A percentile compares a stretch with the other conserved stretches of the same genome.
Evolutionary conservation across 345 rosid genomes (phyloP).

Genomic region (Corchorus olitorius): DNA sequence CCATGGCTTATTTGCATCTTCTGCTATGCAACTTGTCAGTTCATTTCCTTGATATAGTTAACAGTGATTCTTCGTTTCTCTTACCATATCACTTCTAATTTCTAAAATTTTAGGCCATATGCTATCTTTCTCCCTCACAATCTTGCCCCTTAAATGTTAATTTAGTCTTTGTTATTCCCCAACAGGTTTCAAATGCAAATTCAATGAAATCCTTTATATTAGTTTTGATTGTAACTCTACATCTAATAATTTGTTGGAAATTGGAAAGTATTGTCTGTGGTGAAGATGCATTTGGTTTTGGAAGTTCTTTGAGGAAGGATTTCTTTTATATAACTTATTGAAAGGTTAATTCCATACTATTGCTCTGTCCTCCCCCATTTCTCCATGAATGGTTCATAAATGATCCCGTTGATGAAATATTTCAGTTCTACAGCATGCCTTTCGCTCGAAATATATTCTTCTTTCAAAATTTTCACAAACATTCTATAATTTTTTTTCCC

Average conservation of each 20-base stretch:
- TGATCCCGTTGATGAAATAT: not conserved
- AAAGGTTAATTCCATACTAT: not conserved
- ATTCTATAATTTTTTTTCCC: slow-evolving; percentile 8
- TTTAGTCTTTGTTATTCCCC: not conserved
- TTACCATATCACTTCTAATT: not conserved
- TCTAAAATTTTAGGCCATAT: not conserved
- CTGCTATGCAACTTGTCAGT: not conserved
- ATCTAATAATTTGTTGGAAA: not conserved
- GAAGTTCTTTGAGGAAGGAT: not conserved
- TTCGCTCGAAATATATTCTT: not conserved
- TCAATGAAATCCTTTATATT: not conserved
- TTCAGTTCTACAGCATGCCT: not conserved
- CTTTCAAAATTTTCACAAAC: no score
- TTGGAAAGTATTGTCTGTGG: not conserved
- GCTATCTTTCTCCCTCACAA: not conserved
- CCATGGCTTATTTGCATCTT: slow-evolving; percentile 1
- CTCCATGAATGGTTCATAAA: not conserved
- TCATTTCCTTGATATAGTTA: slow-evolving; percentile 1
- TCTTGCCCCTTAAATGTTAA: not conserved
- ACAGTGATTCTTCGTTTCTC: not conserved
- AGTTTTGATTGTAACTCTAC: not conserved
- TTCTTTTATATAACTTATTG: not conserved
- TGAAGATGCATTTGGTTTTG: not conserved
- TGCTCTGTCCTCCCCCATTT: not conserved
- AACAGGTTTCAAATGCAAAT: not conserved